phyloP scores from a whole-genome alignment of 2,329 filamentous ascomycete genomes.

The Ambrosiella xylebori region DNA sequence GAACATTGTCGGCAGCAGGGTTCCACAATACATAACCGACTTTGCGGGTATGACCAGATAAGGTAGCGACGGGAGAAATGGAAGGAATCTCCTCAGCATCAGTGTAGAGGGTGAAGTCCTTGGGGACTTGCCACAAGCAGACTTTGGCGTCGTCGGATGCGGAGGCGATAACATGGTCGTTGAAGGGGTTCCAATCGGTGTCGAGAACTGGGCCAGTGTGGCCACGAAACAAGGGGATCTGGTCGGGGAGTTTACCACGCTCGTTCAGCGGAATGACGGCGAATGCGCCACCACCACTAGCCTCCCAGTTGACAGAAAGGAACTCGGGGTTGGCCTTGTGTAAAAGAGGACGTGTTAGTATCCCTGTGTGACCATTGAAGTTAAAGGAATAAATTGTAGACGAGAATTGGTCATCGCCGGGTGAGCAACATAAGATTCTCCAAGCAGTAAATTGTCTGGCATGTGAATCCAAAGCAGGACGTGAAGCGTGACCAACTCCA shows the following conservation, averaged over 20 bases:
- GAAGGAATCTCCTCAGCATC: slow-evolving; percentile 74
- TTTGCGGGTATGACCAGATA: slow-evolving; percentile 85
- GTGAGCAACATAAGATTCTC: no score
- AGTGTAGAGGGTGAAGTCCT: slow-evolving; percentile 67
- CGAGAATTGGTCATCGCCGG: no score
- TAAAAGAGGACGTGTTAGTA: neutral
- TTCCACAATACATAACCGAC: slow-evolving; percentile 98
- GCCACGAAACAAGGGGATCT: slow-evolving; percentile 85
- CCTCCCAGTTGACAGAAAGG: slow-evolving; percentile 95
- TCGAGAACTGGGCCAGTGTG: slow-evolving; percentile 93
- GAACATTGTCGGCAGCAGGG: slow-evolving; percentile 83
- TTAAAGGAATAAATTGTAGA: neutral
- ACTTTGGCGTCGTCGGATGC: slow-evolving; percentile 95
- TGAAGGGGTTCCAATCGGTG: slow-evolving; percentile 97
- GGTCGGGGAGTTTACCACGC: slow-evolving; percentile 77
- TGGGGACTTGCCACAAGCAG: slow-evolving; percentile 87
- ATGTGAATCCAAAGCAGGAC: no score
- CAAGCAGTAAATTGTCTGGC: no score
- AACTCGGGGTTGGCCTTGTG: slow-evolving; percentile 81
- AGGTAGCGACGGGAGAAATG: slow-evolving; percentile 62
- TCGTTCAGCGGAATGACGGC: slow-evolving; percentile 86
- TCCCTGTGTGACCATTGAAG: neutral
- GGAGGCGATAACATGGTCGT: slow-evolving; percentile 82
- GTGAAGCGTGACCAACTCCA: no score
- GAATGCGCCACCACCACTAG: slow-evolving; percentile 88